Base-by-base conservation (phyloP, 805 yeast species). In the Huiozyma naganishii region DNA sequence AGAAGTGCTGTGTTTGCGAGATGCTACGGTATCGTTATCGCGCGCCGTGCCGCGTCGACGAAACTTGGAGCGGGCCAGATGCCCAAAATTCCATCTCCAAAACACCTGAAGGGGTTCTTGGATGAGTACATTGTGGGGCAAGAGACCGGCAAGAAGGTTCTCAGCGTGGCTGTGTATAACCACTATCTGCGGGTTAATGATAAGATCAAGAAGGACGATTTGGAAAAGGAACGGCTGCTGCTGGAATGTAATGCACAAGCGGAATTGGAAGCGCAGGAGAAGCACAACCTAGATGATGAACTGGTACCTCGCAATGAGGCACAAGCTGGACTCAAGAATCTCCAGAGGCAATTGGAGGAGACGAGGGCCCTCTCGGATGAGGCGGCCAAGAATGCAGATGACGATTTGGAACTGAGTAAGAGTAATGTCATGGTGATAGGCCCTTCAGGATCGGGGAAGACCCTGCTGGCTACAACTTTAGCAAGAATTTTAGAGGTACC, bases 391-490 rank as follows among this genome's bases (percentile, higher is more conserved):
- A 41, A 45, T 4, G 52, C 52, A 12, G 70, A 67, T 41, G 68
- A 67, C 1, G 65, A 65, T 39, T 62, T 74, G n/a, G 73, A 70
- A 39, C 53, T 76, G 39, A 76, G 74, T 42, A 77, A 77, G 48
- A 73, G 80, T 29, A 77, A 77, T 55, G 70, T 77, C 1, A 51
- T 77, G 39, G 57, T 77, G 1, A 58, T 77, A 7, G 83, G 83
- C 0, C 83, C 83, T 0, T 73, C 79, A 6, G 83, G 83, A 1
- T 71, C 79, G 3, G 82, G 83, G 13, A 77, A 77, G 53, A 77
- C 83, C 0, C 53, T 76, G 11, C 62, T 77, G 32, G 80, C 81
- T 1, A 67, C 71, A 37, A 74, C 79, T 0, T 57, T 77, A 37
- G 81, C 82, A 0, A 66, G 65, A 34, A 61, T 69, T 0, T 53